These are phyloP conservation scores for Zymoseptoria crescenta DNA, from an alignment of 2,329 filamentous ascomycete species.

Conservation along the genomic window DNA sequence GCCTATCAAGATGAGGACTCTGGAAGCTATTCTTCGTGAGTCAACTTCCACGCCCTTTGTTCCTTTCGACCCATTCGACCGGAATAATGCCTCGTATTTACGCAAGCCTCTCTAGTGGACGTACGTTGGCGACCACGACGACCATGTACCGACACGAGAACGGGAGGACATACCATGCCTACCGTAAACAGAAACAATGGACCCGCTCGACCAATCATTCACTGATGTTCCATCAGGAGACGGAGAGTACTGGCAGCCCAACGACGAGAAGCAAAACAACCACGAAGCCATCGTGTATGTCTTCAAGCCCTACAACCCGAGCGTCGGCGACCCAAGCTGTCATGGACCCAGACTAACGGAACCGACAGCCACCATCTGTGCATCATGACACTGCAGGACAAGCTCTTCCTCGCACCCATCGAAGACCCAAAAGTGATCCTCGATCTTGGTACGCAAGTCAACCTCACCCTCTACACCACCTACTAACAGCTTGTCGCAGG, in stretches of 20 bases:
- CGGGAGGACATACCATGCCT: conserved; percentile 31
- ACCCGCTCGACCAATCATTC: background rate
- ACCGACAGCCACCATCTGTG: conserved; percentile 35
- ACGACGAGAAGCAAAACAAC: conserved; percentile 26
- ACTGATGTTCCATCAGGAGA: conserved; percentile 17
- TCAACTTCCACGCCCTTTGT: background rate
- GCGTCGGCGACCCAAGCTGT: conserved; percentile 4
- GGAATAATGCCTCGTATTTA: background rate
- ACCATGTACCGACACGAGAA: conserved; percentile 33
- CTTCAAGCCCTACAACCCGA: background rate
- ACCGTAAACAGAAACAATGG: conserved; percentile 17
- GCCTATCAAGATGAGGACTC: conserved; percentile 5
- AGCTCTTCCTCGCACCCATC: conserved; percentile 27
- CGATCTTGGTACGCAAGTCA: conserved; percentile 33
- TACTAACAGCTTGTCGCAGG: conserved; percentile 2
- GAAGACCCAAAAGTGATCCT: conserved; percentile 28
- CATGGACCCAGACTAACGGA: conserved; percentile 19
- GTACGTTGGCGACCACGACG: conserved; percentile 33
- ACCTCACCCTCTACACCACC: background rate
- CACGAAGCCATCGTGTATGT: conserved; percentile 24
- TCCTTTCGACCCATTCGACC: background rate
- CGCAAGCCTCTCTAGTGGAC: conserved; percentile 19
- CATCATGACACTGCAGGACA: conserved; percentile 27
- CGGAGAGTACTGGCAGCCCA: conserved; percentile 33
- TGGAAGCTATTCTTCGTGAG: conserved; percentile 17